Base-by-base conservation (phyloP, 1,284 basidiomycete genomes). In the Fomitopsis palustris region DNA sequence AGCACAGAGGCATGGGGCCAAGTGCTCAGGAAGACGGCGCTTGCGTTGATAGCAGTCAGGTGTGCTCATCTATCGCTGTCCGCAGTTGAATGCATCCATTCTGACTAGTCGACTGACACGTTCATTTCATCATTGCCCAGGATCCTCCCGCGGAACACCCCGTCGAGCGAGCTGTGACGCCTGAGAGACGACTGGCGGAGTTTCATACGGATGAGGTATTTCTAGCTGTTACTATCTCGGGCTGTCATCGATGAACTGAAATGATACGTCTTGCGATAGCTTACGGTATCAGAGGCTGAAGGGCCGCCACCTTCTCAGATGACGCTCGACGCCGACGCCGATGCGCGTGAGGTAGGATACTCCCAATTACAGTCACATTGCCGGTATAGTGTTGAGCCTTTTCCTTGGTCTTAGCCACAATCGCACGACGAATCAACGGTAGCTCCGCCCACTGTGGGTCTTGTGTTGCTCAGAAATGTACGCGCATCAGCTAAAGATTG, bases 261-360 rank as follows among this genome's bases (percentile, higher is more conserved):
- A 17, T 37, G 25, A 29, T 23, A 27, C 19, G 33, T 31, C 10
- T 43, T 37, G 37, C 9, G 25, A 9, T 60, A 64, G 64, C 57
- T 61, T 43, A 43, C 56, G 21, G 61, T 60, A 3, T 65, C 63
- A 10, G 67, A 69, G 19, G 56, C 43, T 4, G 66, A 66, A 45
- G 60, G 59, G 14, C 70, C 70, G 16, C 65, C 70, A 8, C 66
- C 70, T 7, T 69, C 69, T 16, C 64, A 61, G 27, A 35, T 64
- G 47, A 60, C 63, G 33, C 59, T 63, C 45, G 65, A 61, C 10
- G 60, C 58, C 51, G 65, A 61, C 6, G 62, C 61, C 37, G 64
- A 33, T 52, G 49, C 19, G 19, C 49, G 35, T 23, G 49, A 52
- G 49, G 49, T 52, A 16, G 9, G 49, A 37, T 35, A n/a, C n/a